Evolutionary conservation across 805 yeast genomes (phyloP).

Genomic region (Ogataea trehaloabstinens): DNA sequence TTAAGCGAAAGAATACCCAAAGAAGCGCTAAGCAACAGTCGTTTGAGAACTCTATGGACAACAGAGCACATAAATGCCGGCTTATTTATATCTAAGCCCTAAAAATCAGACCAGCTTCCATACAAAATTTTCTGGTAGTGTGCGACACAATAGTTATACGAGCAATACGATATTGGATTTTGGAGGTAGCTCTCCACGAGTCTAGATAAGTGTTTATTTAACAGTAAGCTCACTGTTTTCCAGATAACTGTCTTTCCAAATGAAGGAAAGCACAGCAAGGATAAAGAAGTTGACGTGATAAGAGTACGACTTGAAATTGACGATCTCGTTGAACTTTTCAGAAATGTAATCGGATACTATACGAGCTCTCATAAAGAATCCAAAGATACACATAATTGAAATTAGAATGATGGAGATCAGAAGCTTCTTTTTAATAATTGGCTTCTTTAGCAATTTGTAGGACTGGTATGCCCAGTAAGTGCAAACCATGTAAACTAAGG

Average conservation of each 20-base stretch:
- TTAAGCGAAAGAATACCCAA: background rate
- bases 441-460: conserved; percentile 17
- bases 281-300: conserved; percentile 23
- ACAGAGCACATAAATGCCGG: too few species aligned
- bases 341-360: conserved; percentile 14
- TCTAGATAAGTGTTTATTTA: background rate
- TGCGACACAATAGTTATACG: conserved; percentile 8
- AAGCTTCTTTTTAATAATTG: conserved; percentile 15
- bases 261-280: conserved; percentile 18
- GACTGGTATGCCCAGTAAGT: conserved; percentile 20
- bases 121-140: conserved; percentile 1
- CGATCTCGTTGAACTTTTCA: conserved; percentile 16
- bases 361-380: conserved; percentile 16
- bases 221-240: conserved; percentile 17
- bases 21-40: conserved; percentile 2
- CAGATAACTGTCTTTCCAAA: conserved; percentile 25
- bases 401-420: conserved; percentile 15
- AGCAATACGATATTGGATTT: too few species aligned
- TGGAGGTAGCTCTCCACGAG: too few species aligned
- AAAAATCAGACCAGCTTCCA: too few species aligned
- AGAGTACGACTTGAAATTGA: conserved; percentile 20
- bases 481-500: conserved; percentile 15
- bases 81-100: too few species aligned
- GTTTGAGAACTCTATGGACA: too few species aligned
- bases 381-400: conserved; percentile 18